Conservation (phyloP, 345 rosid species). For the Rhodamnia argentea region DNA sequence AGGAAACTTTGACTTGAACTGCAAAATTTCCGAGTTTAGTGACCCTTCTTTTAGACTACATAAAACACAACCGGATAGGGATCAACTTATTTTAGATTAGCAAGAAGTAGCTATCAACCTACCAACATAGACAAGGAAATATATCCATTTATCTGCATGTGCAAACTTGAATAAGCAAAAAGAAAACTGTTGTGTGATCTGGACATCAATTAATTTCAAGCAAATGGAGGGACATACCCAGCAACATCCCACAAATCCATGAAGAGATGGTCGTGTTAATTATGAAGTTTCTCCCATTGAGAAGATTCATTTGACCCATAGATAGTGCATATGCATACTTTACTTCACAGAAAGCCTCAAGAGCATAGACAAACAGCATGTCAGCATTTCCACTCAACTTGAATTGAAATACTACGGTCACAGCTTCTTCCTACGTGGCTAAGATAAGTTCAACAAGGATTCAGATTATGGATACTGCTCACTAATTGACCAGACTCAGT, state of each 20-base stretch:
- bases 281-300: neutral
- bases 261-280: neutral
- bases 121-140: neutral
- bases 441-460: neutral
- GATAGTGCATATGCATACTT: neutral
- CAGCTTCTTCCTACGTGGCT: neutral
- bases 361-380: neutral
- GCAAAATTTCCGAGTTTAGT: constrained; percentile 86
- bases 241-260: neutral
- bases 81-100: neutral
- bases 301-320: neutral
- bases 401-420: neutral
- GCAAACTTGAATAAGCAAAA: neutral
- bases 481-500: neutral
- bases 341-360: neutral
- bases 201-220: neutral
- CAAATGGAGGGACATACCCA: too few relatives aligned
- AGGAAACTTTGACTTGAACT: constrained; percentile 88
- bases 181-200: neutral
- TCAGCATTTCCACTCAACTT: neutral
- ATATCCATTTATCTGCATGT: neutral
- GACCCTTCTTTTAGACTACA: constrained; percentile 88
- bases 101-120: neutral
- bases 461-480: neutral
- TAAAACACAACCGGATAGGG: constrained; percentile 3